Percentiles rank a stretch among this genome's conserved stretches.
These are phyloP conservation scores for Cardamine occulta DNA, from an alignment of 345 rosid genomes.

Conservation along the genomic window DNA sequence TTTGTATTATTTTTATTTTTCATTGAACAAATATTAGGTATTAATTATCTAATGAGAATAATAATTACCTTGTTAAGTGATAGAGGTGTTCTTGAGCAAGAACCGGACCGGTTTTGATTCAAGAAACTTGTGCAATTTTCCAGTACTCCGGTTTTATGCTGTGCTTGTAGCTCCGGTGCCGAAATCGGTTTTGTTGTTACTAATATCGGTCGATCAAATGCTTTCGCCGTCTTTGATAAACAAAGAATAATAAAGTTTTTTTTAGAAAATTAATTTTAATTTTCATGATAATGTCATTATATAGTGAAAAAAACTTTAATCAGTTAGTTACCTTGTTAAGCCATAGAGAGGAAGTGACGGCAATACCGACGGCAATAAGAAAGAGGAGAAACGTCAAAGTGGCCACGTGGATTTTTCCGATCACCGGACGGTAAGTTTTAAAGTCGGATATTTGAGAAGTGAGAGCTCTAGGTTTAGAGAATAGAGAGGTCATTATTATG, in stretches of 20 bases:
- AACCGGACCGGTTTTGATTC: slow-evolving; percentile 37
- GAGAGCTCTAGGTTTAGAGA: slow-evolving; percentile 43
- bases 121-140: slow-evolving; percentile 32
- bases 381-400: slow-evolving; percentile 37
- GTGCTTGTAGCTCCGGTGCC: slow-evolving; percentile 29
- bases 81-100: slow-evolving; percentile 24
- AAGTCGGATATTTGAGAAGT: slow-evolving; percentile 31
- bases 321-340: slow-evolving; percentile 33
- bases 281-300: not conserved
- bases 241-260: not conserved
- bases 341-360: slow-evolving; percentile 42
- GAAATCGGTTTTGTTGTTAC: slow-evolving; percentile 26
- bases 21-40: not conserved
- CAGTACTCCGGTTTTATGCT: slow-evolving; percentile 16
- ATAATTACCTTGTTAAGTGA: slow-evolving; percentile 22
- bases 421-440: slow-evolving; percentile 28
- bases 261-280: not conserved
- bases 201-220: slow-evolving; percentile 28
- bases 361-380: slow-evolving; percentile 32
- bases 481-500: slow-evolving; percentile 38
- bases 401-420: slow-evolving; percentile 42
- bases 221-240: slow-evolving; percentile 24
- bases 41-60: not conserved
- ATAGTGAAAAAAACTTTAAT: not conserved
- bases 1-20: not conserved